Evolutionary conservation across 1,284 basidiomycete species (phyloP), one percentile per base, ranked within the genome.

Genomic region (Farysia itapuensis): DNA sequence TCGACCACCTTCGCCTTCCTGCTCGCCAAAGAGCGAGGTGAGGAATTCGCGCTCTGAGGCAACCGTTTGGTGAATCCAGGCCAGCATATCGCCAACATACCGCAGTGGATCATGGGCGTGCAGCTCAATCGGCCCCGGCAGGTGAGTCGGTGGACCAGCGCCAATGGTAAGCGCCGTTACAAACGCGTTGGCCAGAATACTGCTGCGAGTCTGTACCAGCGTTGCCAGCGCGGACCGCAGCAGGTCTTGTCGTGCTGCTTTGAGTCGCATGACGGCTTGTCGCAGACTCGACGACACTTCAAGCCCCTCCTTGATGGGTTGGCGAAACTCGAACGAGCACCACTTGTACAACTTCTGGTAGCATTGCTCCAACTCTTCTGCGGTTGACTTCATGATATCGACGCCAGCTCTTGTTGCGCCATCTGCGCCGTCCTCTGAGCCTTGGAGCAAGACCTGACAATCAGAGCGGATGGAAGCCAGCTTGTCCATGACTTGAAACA

Each of bases 21-120:
- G 45, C 15, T 51, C 51, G 26, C 52, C 53, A 15, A 74, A 64
- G 0, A 74, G 54, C 5, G 64, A 37, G 0, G 52, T 61, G 5
- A 74, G 43, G n/a, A 74, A 66, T 78, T 98, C 95, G 38, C 87
- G 86, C 77, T 98, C 94, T 4, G 86, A 87, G 0, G 94, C 94
- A 49, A 95, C 91, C 0, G 88, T 84, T 64, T 98, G 95, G 78
- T 98, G 94, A 1, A 97, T 86, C 95, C 94, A 98, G 0, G 93
- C 94, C 4, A 98, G 84, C 90, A 98, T 97, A 77, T 97, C 94
- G 15, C 94, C 93, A 13, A 95, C 86, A 75, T 98, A 98, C 20
- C 94, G 85, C 56, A 91, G 82, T 0, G 94, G 92, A 75, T 98
- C 94, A 70, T 98, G 94, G 0, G 94, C 94, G 72, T 97, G 92